Base-by-base conservation (phyloP, 2,329 filamentous ascomycete species). In the Alternaria tenuissima region DNA sequence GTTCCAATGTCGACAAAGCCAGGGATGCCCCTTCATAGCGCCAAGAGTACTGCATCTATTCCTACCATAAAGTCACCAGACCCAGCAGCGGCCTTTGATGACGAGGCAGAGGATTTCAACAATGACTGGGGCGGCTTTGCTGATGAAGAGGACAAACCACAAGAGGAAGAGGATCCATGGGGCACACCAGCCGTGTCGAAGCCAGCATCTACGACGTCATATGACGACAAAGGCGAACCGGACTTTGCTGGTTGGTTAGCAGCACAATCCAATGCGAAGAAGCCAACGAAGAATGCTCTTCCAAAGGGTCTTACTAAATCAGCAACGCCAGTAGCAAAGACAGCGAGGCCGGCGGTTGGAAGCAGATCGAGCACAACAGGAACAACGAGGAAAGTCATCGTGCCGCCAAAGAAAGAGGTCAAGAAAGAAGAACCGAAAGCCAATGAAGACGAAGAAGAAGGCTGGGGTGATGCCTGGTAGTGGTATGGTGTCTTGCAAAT, bases 231-330 rank as follows among this genome's bases (percentile, higher is more conserved):
- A 26, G 89, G 90, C 3, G 94, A 99, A 77, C 94, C 94, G 0
- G 95, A 98, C 77, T 98, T 99, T 78, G 94, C 93, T 5, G 94
- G 93, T 5, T 98, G 95, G 94, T 80, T 98, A 22, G 93, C 92
- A 12, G 93, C 94, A 12, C 93, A 97, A 76, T 88, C 91, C 6
- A 86, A 89, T 64, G 87, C 91, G 64, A 97, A 96, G 81, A 84
- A 84, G 71, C 78, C 59, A 53, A 75, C 57, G 1, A 85, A 85
- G 69, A 95, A 91, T 66, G 81, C 89, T 3, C 76, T 98, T 55
- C 94, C 94, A 0, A 99, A 96, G 79, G 94, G 94, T 0, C 77
- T 98, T 26, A 81, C 83, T 1, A 97, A 96, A 79, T 72, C 86
- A 2, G 56, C 62, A 14, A 44, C 61, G 5, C 61, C 79, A 1